Evolutionary conservation across 2,329 filamentous ascomycete species (phyloP).

Genomic region (Phialocephala subalpina): DNA sequence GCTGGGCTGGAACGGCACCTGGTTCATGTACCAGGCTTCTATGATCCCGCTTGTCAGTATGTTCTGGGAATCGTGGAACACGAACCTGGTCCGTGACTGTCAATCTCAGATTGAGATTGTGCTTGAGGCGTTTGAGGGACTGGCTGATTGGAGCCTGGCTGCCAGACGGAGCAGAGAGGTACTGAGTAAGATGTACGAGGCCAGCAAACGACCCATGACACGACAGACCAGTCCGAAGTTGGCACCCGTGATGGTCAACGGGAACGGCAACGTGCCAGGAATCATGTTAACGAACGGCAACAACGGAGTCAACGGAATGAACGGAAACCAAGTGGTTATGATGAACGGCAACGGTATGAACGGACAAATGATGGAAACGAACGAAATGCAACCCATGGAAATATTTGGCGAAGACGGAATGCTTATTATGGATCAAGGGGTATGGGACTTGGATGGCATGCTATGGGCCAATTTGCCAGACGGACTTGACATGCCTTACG

Average conservation of each 20-base stretch:
- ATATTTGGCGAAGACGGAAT: slow-evolving; percentile 59
- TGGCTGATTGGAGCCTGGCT: slow-evolving; percentile 71
- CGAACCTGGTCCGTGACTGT: slow-evolving; percentile 50
- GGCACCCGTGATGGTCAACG: slow-evolving; percentile 46
- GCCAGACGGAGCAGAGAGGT: slow-evolving; percentile 70
- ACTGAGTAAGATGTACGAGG: slow-evolving; percentile 70
- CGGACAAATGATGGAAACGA: slow-evolving; percentile 37
- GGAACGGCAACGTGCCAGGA: slow-evolving; percentile 9
- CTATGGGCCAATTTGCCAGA: slow-evolving; percentile 57
- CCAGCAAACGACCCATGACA: slow-evolving; percentile 45
- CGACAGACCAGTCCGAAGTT: slow-evolving; percentile 43
- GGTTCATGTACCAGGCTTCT: slow-evolving; percentile 82
- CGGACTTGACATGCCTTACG: slow-evolving; percentile 44
- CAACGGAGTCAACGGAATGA: slow-evolving; percentile 26
- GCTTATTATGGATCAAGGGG: slow-evolving; percentile 60
- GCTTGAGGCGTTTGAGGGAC: slow-evolving; percentile 66
- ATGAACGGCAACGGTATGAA: slow-evolving; percentile 32
- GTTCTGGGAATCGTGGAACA: slow-evolving; percentile 66
- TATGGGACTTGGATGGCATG: slow-evolving; percentile 66
- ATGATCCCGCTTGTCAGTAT: slow-evolving; percentile 81
- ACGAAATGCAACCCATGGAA: slow-evolving; percentile 52
- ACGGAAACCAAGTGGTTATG: slow-evolving; percentile 23
- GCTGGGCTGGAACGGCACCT: slow-evolving; percentile 82
- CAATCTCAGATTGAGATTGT: slow-evolving; percentile 65
- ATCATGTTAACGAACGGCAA: slow-evolving; percentile 1